phyloP scores from a whole-genome alignment of 768 basidiomycete genomes.

The Pulveroboletus frians region DNA sequence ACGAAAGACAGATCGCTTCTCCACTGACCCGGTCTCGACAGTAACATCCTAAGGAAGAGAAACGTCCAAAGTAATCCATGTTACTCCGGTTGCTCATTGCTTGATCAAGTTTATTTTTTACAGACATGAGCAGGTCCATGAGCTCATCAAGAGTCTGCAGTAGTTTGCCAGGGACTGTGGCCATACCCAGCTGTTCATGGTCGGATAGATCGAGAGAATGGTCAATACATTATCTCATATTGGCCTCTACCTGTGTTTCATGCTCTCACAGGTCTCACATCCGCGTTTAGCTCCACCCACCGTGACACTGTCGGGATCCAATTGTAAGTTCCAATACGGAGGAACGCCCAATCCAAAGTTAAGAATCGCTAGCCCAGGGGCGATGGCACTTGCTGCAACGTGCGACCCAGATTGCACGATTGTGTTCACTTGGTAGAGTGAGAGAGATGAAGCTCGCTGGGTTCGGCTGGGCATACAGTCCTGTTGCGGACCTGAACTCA shows the following conservation, averaged over 20 bases:
- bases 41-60: conserved; percentile 59
- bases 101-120: not conserved
- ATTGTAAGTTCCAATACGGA: conserved; percentile 44
- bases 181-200: conserved; percentile 51
- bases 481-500: conserved; percentile 70
- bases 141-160: conserved; percentile 48
- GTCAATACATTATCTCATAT: conserved; percentile 25
- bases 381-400: conserved; percentile 65
- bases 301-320: conserved; percentile 50
- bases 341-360: not conserved
- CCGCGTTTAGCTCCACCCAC: conserved; percentile 51
- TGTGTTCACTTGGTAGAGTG: conserved; percentile 47
- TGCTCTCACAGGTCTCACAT: conserved; percentile 50
- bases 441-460: conserved; percentile 55
- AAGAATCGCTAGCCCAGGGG: conserved; percentile 50
- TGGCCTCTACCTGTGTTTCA: not conserved
- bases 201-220: conserved; percentile 74
- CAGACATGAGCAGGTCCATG: conserved; percentile 50
- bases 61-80: conserved; percentile 48
- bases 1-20: too few species aligned
- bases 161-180: conserved; percentile 51
- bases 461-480: conserved; percentile 69
- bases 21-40: conserved; percentile 11
- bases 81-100: not conserved
- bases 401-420: conserved; percentile 41